Percentiles rank a stretch among this genome's conserved stretches.
Evolutionary conservation across 2,329 filamentous ascomycete species (phyloP).

Genomic region (Teratosphaeria destructans): DNA sequence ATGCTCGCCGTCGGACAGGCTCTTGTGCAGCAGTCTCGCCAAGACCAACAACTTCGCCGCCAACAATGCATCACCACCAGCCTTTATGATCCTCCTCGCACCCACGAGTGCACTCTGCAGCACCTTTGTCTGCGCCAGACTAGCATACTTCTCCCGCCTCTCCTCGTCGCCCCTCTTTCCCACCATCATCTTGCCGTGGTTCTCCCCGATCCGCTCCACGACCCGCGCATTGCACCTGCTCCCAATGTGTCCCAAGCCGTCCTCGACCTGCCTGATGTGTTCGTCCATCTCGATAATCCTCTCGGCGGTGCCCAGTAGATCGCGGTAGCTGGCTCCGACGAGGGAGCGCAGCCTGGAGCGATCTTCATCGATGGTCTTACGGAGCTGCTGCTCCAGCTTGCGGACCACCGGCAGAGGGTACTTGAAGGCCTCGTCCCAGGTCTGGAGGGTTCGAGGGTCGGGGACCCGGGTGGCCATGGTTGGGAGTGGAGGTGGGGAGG

Average conservation of each 20-base stretch:
- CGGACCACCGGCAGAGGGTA: constrained; percentile 53
- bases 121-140: constrained; percentile 28
- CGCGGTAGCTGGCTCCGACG: constrained; percentile 66
- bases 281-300: constrained; percentile 82
- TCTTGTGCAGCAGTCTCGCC: constrained; percentile 63
- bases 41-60: constrained; percentile 60
- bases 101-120: constrained; percentile 43
- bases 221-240: constrained; percentile 63
- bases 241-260: constrained; percentile 60
- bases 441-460: constrained; percentile 45
- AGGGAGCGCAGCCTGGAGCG: constrained; percentile 55
- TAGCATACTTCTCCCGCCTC: constrained; percentile 3
- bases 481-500: neutral
- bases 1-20: constrained; percentile 46
- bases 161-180: constrained; percentile 4
- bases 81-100: constrained; percentile 41
- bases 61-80: constrained; percentile 40
- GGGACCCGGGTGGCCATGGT: constrained; percentile 47
- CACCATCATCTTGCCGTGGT: constrained; percentile 20
- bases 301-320: constrained; percentile 83
- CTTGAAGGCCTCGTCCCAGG: constrained; percentile 60
- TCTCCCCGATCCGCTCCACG: constrained; percentile 53
- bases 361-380: constrained; percentile 51
- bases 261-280: constrained; percentile 66
- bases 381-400: constrained; percentile 54